Percentiles rank a stretch among this genome's conserved stretches.
These are phyloP conservation scores for Castanea crenata DNA, from an alignment of 306 rosid species.

Conservation along the genomic window DNA sequence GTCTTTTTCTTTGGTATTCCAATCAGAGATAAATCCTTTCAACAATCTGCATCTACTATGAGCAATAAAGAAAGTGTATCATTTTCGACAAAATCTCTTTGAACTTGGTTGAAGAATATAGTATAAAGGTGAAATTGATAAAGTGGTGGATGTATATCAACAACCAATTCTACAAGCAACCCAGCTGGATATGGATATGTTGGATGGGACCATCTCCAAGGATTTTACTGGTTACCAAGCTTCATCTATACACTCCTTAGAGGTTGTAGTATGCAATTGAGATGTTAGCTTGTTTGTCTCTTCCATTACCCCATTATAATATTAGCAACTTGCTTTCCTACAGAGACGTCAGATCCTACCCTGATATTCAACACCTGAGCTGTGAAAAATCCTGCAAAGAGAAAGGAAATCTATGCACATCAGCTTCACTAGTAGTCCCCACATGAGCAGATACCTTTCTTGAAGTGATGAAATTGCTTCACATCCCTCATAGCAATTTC, in stretches of 20 bases:
- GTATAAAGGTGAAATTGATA: too few species aligned
- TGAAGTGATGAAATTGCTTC: neutral
- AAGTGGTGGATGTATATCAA: neutral
- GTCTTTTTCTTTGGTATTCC: too few species aligned
- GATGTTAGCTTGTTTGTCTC: neutral
- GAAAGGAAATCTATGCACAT: neutral
- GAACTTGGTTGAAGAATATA: too few species aligned
- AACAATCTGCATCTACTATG: too few species aligned
- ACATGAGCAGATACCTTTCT: neutral
- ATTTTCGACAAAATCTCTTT: too few species aligned
- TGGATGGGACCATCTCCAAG: too few species aligned
- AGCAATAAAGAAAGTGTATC: too few species aligned
- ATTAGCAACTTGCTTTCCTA: neutral
- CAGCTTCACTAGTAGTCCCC: neutral
- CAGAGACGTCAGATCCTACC: neutral
- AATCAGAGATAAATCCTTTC: too few species aligned
- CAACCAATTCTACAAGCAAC: neutral
- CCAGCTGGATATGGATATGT: too few species aligned
- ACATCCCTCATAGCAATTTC: neutral
- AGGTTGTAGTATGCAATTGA: neutral
- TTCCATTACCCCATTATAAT: neutral
- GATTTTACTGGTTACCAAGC: neutral
- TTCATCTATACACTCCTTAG: too few species aligned
- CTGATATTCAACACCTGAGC: neutral
- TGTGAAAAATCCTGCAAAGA: neutral